Base-by-base conservation (phyloP, 768 basidiomycete species). In the Kwoniella dendrophila region DNA sequence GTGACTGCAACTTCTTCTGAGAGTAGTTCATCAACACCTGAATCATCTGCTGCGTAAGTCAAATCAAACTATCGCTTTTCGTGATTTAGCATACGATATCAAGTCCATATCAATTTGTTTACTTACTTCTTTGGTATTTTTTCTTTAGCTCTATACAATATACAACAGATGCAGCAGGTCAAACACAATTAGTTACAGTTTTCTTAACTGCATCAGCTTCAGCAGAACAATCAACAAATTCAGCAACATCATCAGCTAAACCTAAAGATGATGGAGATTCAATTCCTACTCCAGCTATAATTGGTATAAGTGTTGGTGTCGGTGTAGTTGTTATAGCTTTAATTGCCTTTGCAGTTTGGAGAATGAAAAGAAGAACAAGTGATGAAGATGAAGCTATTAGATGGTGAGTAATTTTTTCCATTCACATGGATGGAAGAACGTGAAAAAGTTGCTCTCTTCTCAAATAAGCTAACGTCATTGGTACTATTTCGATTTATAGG, bases 381-480 rank as follows among this genome's bases (percentile, higher is more conserved):
- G 76, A 77, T 56, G 74, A 76, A 45, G 72, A 76, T 49, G 77
- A 78, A 43, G 77, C 69, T 33, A 78, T 78, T 64, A 59, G 74
- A 54, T 78, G 77, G 70, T 72, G 59, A 65, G 68, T 65, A 4
- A 4, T 1, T 24, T 27, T 7, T n/a, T 36, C 2, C 4, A 49
- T 49, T 16, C 8, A 41, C 12, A 20, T 32, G 20, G 33, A 45
- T n/a, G 16, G n/a, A n/a, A 59, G 74, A 54, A 77, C 75, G 70
- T 72, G 59, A 65, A 66, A 63, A 4, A 4, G 2, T 24, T 27
- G 3, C 11, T 36, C 2, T 4, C 36, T 49, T 16, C 8, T 29
- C 12, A 20, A 45, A 22, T 22, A 45, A 11, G 16, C 36, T 8
- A 22, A 36, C 22, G 34, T 64, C 54, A 60, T 41, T 6, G 16